A percentile compares a stretch with the other conserved stretches of the same genome.
Evolutionary conservation across 768 basidiomycete species (phyloP).

Genomic region (Crucibulum laeve): DNA sequence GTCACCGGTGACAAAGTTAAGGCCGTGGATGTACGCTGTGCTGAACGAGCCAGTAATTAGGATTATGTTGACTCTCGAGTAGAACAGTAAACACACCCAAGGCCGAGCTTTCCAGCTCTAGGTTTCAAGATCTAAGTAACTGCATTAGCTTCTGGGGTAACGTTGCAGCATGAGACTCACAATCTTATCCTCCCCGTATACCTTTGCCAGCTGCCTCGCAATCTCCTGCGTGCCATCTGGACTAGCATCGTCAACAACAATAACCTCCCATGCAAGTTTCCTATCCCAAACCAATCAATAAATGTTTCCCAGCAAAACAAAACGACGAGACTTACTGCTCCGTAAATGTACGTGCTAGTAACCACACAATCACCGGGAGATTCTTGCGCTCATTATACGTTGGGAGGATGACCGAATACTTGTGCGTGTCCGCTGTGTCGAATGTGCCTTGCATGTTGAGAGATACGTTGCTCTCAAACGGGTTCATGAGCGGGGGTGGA

Average conservation of each 20-base stretch:
- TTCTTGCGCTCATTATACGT: conserved; percentile 96
- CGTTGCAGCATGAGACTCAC: conserved; percentile 29
- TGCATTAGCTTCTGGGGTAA: not conserved
- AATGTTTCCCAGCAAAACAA: conserved; percentile 8
- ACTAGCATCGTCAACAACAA: conserved; percentile 89
- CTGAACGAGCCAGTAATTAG: conserved; percentile 31
- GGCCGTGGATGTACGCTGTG: conserved; percentile 89
- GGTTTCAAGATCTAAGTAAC: conserved; percentile 68
- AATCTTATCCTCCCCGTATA: conserved; percentile 84
- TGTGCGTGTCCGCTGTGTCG: conserved; percentile 52
- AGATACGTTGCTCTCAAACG: conserved; percentile 53
- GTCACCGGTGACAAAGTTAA: conserved; percentile 85
- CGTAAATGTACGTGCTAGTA: conserved; percentile 71
- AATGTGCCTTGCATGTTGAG: conserved; percentile 65
- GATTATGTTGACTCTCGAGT: not conserved
- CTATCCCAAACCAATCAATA: conserved; percentile 27
- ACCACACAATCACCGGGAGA: conserved; percentile 83
- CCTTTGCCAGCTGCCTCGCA: conserved; percentile 67
- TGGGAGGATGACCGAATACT: conserved; percentile 89
- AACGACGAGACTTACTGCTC: conserved; percentile 55
- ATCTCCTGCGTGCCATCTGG: conserved; percentile 93
- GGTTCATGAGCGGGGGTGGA: conserved; percentile 47
- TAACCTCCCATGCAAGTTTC: conserved; percentile 79
- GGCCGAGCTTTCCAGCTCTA: conserved; percentile 85
- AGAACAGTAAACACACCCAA: conserved; percentile 53